Percentiles rank a stretch among this genome's conserved stretches.
Conservation (phyloP, 2,329 filamentous ascomycete species). For the Talaromyces funiculosus region DNA sequence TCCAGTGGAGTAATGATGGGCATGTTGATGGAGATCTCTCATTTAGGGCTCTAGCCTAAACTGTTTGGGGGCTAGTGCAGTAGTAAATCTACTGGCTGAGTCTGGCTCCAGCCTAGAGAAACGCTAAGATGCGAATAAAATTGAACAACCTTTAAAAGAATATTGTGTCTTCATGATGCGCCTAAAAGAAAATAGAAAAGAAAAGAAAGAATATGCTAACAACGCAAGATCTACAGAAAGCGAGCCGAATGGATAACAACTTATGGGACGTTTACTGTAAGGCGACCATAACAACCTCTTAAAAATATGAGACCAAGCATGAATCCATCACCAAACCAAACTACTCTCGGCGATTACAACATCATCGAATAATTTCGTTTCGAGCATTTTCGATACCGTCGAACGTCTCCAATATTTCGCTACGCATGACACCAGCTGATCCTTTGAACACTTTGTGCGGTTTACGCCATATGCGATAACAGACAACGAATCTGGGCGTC, state of each 20-base stretch:
- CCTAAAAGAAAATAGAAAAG: not conserved
- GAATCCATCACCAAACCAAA: not conserved
- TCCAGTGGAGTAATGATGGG: not conserved
- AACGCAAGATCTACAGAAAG: not conserved
- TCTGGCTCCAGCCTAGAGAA: not conserved
- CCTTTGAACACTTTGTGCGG: conserved; percentile 50
- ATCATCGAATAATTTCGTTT: conserved; percentile 61
- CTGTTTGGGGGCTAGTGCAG: not conserved
- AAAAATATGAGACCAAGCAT: not conserved
- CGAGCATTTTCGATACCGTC: conserved; percentile 63
- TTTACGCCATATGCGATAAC: conserved; percentile 88
- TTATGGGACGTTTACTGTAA: not conserved
- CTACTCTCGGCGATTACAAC: not conserved
- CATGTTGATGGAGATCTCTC: too few species aligned
- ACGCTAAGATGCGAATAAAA: not conserved
- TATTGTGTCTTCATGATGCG: not conserved
- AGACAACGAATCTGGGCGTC: conserved; percentile 88
- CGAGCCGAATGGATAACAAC: not conserved
- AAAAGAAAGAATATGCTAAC: not conserved
- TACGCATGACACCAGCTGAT: conserved; percentile 63
- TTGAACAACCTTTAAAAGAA: not conserved
- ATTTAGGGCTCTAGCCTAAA: not conserved
- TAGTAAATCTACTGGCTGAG: not conserved
- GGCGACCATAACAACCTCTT: not conserved
- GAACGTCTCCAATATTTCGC: conserved; percentile 75